Evolutionary conservation across 139 green algal genomes (phyloP), one percentile per base, ranked within the genome.

Genomic region (Chlorella sorokiniana): DNA sequence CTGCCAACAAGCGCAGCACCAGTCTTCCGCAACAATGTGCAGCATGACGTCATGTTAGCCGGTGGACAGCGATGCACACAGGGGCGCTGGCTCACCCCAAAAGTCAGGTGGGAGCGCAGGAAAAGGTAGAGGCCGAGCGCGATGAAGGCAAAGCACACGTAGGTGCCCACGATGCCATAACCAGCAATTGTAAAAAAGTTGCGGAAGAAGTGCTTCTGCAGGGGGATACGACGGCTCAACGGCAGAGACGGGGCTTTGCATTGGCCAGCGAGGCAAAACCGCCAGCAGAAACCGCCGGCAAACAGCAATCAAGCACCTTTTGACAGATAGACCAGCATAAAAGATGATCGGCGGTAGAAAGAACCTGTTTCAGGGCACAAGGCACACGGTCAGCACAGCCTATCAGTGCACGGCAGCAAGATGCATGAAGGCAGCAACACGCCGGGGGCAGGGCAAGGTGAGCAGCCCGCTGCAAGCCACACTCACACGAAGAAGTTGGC

Each of bases 271-370:
- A n/a, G n/a, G n/a, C n/a, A n/a, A n/a, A n/a, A n/a, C n/a, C n/a
- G n/a, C n/a, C n/a, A n/a, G n/a, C n/a, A n/a, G n/a, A n/a, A n/a
- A n/a, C n/a, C n/a, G n/a, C n/a, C n/a, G n/a, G n/a, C n/a, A n/a
- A n/a, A n/a, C n/a, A n/a, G n/a, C n/a, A n/a, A n/a, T n/a, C n/a
- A n/a, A n/a, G n/a, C n/a, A n/a, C n/a, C n/a, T 95, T 70, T 96
- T 92, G 42, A 98, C 91, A 0, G 89, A 93, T 29, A 97, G 83
- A 0, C 94, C 94, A 2, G 88, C 89, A 33, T 95, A 92, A 79
- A 97, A 93, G 79, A 97, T 97, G 82, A 97, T 95, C 42, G 94
- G 94, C 0, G 94, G 94, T 29, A 97, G 88, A 73, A 97, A 76
- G 59, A 97, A 90, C 52, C 96, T 95, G 67, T 75, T 62, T 67